phyloP scores from a whole-genome alignment of 345 rosid genomes.

The Populus deltoides region DNA sequence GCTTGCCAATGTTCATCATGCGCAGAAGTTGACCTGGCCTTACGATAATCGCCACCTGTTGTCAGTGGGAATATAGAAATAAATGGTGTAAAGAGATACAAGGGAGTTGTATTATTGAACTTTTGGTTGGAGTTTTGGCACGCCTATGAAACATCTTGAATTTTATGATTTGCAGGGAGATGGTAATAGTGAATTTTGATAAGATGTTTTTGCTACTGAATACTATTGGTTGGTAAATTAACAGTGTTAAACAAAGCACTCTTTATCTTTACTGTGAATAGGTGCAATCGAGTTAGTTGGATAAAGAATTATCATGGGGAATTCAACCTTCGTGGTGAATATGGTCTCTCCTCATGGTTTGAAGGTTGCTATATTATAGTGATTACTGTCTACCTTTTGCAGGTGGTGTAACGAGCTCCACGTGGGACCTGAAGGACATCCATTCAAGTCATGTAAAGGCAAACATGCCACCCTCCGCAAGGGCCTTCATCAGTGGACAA shows the following conservation, averaged over 20 bases:
- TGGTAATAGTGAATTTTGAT: neutral
- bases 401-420: slow-evolving; percentile 91
- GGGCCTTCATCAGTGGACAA: slow-evolving; percentile 81
- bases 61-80: neutral
- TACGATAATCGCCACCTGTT: neutral
- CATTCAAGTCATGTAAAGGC: slow-evolving; percentile 93
- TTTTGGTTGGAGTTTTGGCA: neutral
- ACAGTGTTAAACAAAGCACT: neutral
- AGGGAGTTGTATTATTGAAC: neutral
- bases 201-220: neutral
- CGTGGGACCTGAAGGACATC: slow-evolving; percentile 85
- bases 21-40: neutral
- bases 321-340: slow-evolving; percentile 6
- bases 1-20: neutral
- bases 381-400: slow-evolving; percentile 16
- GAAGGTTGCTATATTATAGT: neutral
- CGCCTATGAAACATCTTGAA: neutral
- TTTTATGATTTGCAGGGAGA: neutral
- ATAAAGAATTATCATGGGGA: neutral
- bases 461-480: slow-evolving; percentile 55
- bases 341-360: neutral
- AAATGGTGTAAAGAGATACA: neutral
- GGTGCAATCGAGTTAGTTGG: neutral
- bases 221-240: neutral
- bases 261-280: neutral